Evolutionary conservation across 306 rosid species (phyloP).

Genomic region (Rosa rugosa): DNA sequence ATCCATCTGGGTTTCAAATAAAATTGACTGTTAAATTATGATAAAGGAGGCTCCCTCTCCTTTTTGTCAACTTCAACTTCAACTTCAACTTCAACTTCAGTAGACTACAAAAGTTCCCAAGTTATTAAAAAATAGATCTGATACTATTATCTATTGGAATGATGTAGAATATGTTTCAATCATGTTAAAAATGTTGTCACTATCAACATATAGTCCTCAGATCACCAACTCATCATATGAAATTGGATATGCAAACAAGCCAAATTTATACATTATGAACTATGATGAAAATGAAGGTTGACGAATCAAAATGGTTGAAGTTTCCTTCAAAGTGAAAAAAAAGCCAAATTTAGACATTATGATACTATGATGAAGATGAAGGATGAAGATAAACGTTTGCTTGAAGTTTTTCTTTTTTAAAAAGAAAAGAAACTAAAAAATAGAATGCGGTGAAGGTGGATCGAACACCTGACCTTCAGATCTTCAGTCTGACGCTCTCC

Average conservation of each 20-base stretch:
- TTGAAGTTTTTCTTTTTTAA: too few relatives aligned
- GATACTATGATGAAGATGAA: too few relatives aligned
- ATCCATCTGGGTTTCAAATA: too few relatives aligned
- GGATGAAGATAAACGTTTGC: too few relatives aligned
- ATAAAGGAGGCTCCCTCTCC: not conserved
- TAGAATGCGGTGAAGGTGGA: slow-evolving; percentile 23
- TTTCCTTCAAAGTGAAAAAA: too few relatives aligned
- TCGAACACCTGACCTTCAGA: slow-evolving; percentile 30
- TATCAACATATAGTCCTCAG: not conserved
- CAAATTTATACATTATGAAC: not conserved
- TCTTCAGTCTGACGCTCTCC: slow-evolving; percentile 34
- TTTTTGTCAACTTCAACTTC: not conserved
- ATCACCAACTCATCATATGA: not conserved
- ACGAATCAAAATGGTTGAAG: not conserved
- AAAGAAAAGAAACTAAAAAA: not conserved
- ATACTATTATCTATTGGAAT: not conserved
- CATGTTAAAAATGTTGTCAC: not conserved
- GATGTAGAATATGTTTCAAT: not conserved
- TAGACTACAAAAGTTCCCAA: not conserved
- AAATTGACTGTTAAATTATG: not conserved
- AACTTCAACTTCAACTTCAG: not conserved
- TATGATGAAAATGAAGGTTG: not conserved
- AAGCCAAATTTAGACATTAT: not conserved
- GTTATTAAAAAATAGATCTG: not conserved
- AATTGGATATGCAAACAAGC: not conserved